Evolutionary conservation across 2,329 filamentous ascomycete genomes (phyloP), one percentile per base, ranked within the genome.

Genomic region (Talaromyces sp.): DNA sequence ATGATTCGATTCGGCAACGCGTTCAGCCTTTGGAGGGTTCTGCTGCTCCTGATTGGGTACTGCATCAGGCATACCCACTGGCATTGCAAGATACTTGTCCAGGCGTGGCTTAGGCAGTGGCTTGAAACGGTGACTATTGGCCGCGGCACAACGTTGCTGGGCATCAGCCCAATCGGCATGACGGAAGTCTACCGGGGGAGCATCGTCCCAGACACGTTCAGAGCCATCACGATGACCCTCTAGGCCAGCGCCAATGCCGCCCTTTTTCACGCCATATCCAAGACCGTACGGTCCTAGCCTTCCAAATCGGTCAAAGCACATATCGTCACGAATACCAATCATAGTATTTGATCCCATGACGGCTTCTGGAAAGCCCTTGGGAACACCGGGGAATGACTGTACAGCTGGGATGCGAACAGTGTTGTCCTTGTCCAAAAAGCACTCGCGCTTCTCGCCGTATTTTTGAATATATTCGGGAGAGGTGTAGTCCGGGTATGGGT

Each of bases 231-330:
- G 85, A 57, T 97, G 89, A 19, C 91, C 91, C 64, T 91, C 86
- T 71, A 95, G 83, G 10, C 90, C 92, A n/a, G 89, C 86, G 4
- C 93, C 91, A 22, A 88, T 85, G 1, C 93, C 93, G 11, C 93
- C 93, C 58, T 82, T 85, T 52, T 86, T 85, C 30, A 82, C 78
- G 29, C 88, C 90, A 70, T 97, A 97, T 8, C 93, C 93, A 56
- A 91, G 84, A 0, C 93, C 93, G 63, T 99, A 99, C 0, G 93
- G 89, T 0, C 90, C 92, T 27, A 94, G 84, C 58, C 91, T 84
- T 3, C 93, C 93, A 68, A 90, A 96, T 2, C 94, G 83, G 62
- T 99, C 94, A 67, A 96, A 97, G 75, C 94, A 99, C 42, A 97
- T 84, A 65, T 96, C 88, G 60, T 95, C 85, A 16, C 88, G 84